Percentiles rank a stretch among this genome's conserved stretches.
phyloP scores from a whole-genome alignment of 768 basidiomycete genomes.

The Tylopilus vinaceipallidus region DNA sequence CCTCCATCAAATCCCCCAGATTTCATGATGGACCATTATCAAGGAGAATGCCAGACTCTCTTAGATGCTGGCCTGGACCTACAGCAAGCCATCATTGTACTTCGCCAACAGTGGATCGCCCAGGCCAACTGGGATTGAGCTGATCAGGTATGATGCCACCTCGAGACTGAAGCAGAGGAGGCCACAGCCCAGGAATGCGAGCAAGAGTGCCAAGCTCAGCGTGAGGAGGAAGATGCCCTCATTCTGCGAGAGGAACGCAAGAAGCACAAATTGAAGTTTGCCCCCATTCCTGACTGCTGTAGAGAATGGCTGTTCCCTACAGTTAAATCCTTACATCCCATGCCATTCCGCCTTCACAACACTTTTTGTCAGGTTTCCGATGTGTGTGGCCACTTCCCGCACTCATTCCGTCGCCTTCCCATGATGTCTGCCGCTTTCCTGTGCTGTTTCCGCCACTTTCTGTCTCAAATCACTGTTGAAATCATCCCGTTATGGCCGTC shows the following conservation, averaged over 20 bases:
- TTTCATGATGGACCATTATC: background rate
- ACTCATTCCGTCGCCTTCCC: no score
- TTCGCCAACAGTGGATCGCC: background rate
- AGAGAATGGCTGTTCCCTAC: no score
- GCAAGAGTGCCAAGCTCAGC: background rate
- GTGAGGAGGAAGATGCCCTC: background rate
- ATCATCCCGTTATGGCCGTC: no score
- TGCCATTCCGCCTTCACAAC: no score
- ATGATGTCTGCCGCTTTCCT: no score
- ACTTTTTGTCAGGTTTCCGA: no score
- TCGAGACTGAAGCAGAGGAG: no score
- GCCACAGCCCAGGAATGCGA: background rate
- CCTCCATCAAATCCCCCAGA: background rate
- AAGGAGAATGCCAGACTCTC: background rate
- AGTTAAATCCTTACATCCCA: no score
- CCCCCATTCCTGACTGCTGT: background rate
- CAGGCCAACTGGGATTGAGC: background rate
- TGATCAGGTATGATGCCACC: no score
- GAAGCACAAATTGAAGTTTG: background rate
- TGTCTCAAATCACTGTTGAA: no score
- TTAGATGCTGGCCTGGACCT: background rate
- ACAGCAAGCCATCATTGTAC: background rate
- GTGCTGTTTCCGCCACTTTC: no score
- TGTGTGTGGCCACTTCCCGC: no score
- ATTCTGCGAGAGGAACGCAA: background rate